These are phyloP conservation scores for Fragilaria radians DNA, from an alignment of 108 stramenopile genomes.

Conservation along the genomic window DNA sequence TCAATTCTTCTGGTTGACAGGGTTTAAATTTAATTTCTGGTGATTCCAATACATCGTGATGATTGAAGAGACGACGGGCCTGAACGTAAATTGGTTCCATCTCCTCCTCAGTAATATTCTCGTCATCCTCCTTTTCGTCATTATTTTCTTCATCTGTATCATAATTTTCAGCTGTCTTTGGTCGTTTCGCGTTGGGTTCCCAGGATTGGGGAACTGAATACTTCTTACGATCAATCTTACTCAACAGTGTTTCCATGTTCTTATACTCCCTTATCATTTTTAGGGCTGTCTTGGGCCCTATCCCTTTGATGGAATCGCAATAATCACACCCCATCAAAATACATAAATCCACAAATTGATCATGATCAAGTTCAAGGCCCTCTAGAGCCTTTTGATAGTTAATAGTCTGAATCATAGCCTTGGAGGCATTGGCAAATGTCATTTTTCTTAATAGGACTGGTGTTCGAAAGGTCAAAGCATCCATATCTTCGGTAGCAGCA, in stretches of 20 bases:
- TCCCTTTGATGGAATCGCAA: conserved; percentile 90
- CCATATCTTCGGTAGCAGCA: conserved; percentile 99
- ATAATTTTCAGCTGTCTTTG: conserved; percentile 30
- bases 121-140: conserved; percentile 11
- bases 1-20: conserved; percentile 69
- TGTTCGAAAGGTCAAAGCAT: conserved; percentile 93
- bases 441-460: conserved; percentile 89
- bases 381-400: conserved; percentile 84
- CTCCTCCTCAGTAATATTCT: conserved; percentile 35
- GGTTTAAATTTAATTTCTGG: conserved; percentile 74
- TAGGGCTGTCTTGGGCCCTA: conserved; percentile 97
- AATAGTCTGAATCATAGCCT: conserved; percentile 75
- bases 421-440: conserved; percentile 79
- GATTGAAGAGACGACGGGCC: conserved; percentile 81
- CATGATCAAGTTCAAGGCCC: conserved; percentile 87
- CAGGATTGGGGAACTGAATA: conserved; percentile 77
- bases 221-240: conserved; percentile 67
- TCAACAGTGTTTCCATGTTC: conserved; percentile 83
- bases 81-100: conserved; percentile 48
- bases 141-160: conserved; percentile 37
- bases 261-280: conserved; percentile 85
- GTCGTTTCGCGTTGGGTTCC: conserved; percentile 47
- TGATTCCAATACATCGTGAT: conserved; percentile 69
- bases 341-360: conserved; percentile 98
- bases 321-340: conserved; percentile 98